Conservation (phyloP, 2,329 filamentous ascomycete species). For the Phialemoniopsis sp. region DNA sequence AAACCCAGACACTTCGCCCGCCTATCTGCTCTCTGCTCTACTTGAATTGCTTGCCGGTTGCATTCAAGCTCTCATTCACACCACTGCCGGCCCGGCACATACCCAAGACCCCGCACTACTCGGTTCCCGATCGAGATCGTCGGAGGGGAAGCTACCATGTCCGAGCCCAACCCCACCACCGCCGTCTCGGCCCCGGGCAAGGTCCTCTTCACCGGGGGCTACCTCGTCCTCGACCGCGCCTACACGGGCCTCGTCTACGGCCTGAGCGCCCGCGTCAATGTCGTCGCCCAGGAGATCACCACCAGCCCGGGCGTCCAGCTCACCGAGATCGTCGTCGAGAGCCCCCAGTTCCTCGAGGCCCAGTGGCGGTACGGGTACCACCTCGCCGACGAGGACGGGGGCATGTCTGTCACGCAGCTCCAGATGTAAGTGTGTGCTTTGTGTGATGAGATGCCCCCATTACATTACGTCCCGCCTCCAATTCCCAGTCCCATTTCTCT, state of each 20-base stretch:
- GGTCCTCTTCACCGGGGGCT: slow-evolving; percentile 90
- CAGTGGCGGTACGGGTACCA: slow-evolving; percentile 85
- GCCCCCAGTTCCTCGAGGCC: slow-evolving; percentile 85
- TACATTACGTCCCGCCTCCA: no score
- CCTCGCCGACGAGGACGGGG: slow-evolving; percentile 65
- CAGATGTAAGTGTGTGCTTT: slow-evolving; percentile 57
- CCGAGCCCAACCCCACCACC: slow-evolving; percentile 26
- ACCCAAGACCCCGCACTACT: no score
- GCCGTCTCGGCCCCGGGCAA: slow-evolving; percentile 92
- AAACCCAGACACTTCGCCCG: no score
- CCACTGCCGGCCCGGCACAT: no score
- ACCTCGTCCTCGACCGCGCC: slow-evolving; percentile 83
- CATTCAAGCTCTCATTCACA: no score
- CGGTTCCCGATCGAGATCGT: no score
- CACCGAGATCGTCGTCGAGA: slow-evolving; percentile 77
- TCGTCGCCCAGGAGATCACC: slow-evolving; percentile 52
- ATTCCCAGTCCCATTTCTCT: not conserved
- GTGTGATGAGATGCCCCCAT: not conserved
- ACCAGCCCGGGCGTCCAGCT: slow-evolving; percentile 60
- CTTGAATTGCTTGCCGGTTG: no score
- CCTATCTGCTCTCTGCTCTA: no score
- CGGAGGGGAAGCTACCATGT: not conserved
- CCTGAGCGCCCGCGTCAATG: slow-evolving; percentile 64
- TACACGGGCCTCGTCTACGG: slow-evolving; percentile 76
- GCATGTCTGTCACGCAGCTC: slow-evolving; percentile 76